These are phyloP conservation scores for Penicillium sp. DNA, from an alignment of 2,329 filamentous ascomycete species.

Conservation along the genomic window DNA sequence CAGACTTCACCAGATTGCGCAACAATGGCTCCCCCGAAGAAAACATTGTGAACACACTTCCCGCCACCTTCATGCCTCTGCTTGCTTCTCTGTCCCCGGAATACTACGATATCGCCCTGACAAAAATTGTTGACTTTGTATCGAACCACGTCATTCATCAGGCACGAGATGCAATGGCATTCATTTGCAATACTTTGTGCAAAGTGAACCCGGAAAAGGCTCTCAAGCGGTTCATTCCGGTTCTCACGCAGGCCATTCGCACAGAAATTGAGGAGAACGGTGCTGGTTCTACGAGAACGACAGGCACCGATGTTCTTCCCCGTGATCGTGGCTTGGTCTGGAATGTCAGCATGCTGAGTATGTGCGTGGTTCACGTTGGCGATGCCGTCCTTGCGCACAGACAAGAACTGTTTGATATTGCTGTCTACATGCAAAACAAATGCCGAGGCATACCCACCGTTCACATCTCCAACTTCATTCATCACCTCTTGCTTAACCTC, in stretches of 20 bases:
- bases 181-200: slow-evolving; percentile 93
- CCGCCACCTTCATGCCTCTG: slow-evolving; percentile 82
- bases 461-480: slow-evolving; percentile 94
- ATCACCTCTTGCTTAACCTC: slow-evolving; percentile 88
- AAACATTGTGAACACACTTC: slow-evolving; percentile 91
- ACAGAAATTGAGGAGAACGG: slow-evolving; percentile 97
- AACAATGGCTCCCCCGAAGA: slow-evolving; percentile 93
- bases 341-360: slow-evolving; percentile 94
- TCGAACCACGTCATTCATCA: slow-evolving; percentile 94
- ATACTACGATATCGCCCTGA: slow-evolving; percentile 82
- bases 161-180: slow-evolving; percentile 94
- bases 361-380: slow-evolving; percentile 96
- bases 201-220: slow-evolving; percentile 94
- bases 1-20: slow-evolving; percentile 79
- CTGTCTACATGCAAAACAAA: slow-evolving; percentile 91
- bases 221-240: slow-evolving; percentile 80
- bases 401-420: slow-evolving; percentile 82
- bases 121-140: slow-evolving; percentile 89
- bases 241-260: slow-evolving; percentile 83
- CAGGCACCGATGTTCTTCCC: slow-evolving; percentile 85
- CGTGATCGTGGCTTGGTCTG: slow-evolving; percentile 89
- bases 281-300: slow-evolving; percentile 88
- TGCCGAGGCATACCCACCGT: slow-evolving; percentile 91
- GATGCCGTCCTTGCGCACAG: slow-evolving; percentile 84
- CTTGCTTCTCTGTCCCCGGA: slow-evolving; percentile 88